Evolutionary conservation across 2,329 filamentous ascomycete genomes (phyloP).

Genomic region (Botrytis fabae): DNA sequence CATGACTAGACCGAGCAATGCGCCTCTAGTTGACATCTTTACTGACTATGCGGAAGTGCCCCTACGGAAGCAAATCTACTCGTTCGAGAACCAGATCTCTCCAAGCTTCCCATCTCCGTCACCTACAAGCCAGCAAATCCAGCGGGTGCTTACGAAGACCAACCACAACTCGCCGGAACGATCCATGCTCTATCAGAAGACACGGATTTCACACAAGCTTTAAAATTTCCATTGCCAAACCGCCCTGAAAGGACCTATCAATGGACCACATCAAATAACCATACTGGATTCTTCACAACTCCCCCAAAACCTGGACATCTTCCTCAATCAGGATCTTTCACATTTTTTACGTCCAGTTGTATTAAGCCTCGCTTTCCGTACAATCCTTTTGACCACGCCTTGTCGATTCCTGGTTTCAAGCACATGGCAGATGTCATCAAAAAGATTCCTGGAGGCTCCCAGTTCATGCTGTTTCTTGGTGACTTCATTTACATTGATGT

Average conservation of each 20-base stretch:
- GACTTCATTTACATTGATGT: conserved; percentile 94
- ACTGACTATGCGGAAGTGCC: conserved; percentile 47
- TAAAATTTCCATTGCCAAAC: conserved; percentile 65
- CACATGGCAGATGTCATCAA: conserved; percentile 74
- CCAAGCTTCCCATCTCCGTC: conserved; percentile 73
- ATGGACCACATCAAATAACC: conserved; percentile 84
- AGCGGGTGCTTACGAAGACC: conserved; percentile 53
- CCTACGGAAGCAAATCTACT: conserved; percentile 76
- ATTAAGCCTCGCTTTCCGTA: conserved; percentile 93
- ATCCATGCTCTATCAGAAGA: conserved; percentile 67
- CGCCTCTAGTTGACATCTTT: neutral
- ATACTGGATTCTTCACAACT: conserved; percentile 77
- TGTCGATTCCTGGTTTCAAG: conserved; percentile 78
- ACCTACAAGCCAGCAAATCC: conserved; percentile 61
- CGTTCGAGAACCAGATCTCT: conserved; percentile 77
- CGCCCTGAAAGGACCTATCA: conserved; percentile 74
- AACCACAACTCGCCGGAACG: conserved; percentile 67
- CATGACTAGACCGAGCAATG: neutral
- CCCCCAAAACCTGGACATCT: conserved; percentile 58
- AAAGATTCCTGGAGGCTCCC: conserved; percentile 60
- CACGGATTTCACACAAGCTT: conserved; percentile 77
- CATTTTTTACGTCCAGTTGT: conserved; percentile 90
- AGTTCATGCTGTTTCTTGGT: conserved; percentile 80
- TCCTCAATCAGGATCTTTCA: conserved; percentile 65
- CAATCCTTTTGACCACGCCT: conserved; percentile 75